Percentiles rank a stretch among this genome's conserved stretches.
Conservation (phyloP, 148 eudicot genomes). For the Drosera capensis region DNA sequence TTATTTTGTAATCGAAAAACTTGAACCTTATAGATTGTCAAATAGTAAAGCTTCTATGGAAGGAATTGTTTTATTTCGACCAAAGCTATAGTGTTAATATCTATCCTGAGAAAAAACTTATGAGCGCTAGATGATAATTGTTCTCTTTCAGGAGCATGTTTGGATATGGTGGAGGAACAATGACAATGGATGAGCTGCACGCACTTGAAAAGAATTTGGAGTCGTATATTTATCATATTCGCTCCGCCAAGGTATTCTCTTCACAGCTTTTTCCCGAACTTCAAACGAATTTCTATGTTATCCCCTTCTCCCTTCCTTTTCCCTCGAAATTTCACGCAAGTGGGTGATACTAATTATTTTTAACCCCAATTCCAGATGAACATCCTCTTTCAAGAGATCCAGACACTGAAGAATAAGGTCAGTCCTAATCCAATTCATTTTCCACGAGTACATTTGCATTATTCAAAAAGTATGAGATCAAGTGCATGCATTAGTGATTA, state of each 20-base stretch:
- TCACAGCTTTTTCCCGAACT: not conserved
- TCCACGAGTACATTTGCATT: not conserved
- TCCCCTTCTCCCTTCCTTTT: not conserved
- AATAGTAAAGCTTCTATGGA: too few relatives aligned
- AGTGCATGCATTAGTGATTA: not conserved
- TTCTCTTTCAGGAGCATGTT: constrained; percentile 35
- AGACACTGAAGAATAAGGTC: not conserved
- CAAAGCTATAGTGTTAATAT: not conserved
- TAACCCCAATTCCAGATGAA: not conserved
- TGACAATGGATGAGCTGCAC: constrained; percentile 69
- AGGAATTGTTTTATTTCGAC: too few relatives aligned
- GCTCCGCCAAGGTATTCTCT: constrained; percentile 55
- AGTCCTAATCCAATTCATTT: not conserved
- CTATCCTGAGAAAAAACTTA: not conserved
- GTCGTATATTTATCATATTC: constrained; percentile 67
- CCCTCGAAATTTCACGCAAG: not conserved
- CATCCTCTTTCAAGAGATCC: constrained; percentile 1
- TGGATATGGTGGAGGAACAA: constrained; percentile 56
- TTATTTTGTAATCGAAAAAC: too few relatives aligned
- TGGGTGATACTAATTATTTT: not conserved
- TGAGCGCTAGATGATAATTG: not conserved
- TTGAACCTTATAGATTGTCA: too few relatives aligned
- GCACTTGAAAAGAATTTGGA: constrained; percentile 81
- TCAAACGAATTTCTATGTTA: not conserved
- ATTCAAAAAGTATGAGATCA: not conserved